A percentile compares a stretch with the other conserved stretches of the same genome.
Evolutionary conservation across 306 rosid species (phyloP).

Genomic region (Lathyrus tuberosus): DNA sequence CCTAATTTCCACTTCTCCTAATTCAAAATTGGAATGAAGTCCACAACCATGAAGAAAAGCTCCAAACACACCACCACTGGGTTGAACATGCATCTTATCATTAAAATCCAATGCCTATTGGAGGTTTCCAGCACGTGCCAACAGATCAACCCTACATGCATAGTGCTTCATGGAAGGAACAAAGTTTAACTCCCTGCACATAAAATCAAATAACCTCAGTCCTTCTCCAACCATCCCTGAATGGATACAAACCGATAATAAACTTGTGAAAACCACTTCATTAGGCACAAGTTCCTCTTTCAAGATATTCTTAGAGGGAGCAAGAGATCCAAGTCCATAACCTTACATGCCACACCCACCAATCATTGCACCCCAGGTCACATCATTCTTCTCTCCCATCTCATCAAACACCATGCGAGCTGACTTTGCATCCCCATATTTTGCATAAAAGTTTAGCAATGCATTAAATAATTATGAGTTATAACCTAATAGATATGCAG

Average conservation of each 20-base stretch:
- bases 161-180: slow-evolving; percentile 78
- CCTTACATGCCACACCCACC: slow-evolving; percentile 80
- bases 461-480: too few relatives aligned
- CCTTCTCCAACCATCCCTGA: slow-evolving; percentile 81
- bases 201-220: too few relatives aligned
- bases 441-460: slow-evolving; percentile 70
- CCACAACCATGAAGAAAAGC: too few relatives aligned
- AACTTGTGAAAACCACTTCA: slow-evolving; percentile 62
- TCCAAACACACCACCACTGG: slow-evolving; percentile 67
- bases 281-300: slow-evolving; percentile 56
- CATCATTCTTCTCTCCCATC: slow-evolving; percentile 64
- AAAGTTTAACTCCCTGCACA: slow-evolving; percentile 51
- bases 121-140: slow-evolving; percentile 72
- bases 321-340: slow-evolving; percentile 58
- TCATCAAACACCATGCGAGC: slow-evolving; percentile 66
- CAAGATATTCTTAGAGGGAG: slow-evolving; percentile 65
- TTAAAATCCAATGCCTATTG: slow-evolving; percentile 71
- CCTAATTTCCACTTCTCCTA: too few relatives aligned
- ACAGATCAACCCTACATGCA: slow-evolving; percentile 73
- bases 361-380: slow-evolving; percentile 82
- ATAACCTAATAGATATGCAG: too few relatives aligned
- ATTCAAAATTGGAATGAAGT: too few relatives aligned
- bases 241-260: slow-evolving; percentile 77
- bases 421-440: slow-evolving; percentile 72
- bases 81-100: slow-evolving; percentile 60